Conservation (phyloP, 2,329 filamentous ascomycete genomes). For the Cladophialophora carrionii region DNA sequence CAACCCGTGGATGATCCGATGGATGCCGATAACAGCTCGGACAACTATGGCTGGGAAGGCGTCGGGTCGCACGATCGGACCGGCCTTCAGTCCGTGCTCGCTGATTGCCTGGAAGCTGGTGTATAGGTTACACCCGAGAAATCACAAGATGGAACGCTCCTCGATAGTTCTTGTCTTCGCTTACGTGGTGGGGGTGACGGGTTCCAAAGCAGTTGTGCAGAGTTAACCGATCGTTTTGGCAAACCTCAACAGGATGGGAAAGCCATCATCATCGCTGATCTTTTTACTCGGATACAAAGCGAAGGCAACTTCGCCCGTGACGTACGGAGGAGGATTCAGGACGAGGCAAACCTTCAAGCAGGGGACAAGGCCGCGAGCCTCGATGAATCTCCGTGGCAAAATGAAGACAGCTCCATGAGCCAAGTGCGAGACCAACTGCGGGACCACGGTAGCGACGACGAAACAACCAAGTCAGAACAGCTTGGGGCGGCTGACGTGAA, state of each 20-base stretch:
- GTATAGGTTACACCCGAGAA: slow-evolving; percentile 13
- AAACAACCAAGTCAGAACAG: neutral
- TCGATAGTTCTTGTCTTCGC: neutral
- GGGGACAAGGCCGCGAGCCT: too few relatives aligned
- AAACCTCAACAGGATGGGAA: neutral
- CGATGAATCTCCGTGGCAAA: neutral
- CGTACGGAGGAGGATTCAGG: neutral
- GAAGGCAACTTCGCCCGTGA: neutral
- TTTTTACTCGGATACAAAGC: neutral
- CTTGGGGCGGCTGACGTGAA: neutral
- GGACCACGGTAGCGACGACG: neutral
- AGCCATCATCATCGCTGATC: neutral
- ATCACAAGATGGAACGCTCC: neutral
- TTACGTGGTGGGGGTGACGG: neutral
- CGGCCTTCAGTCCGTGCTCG: slow-evolving; percentile 49
- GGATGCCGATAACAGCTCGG: slow-evolving; percentile 61
- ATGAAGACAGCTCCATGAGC: neutral
- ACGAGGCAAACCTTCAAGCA: neutral
- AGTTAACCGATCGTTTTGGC: neutral
- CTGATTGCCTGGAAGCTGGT: slow-evolving; percentile 41
- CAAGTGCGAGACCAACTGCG: neutral
- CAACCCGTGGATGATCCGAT: slow-evolving; percentile 24
- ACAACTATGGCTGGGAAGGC: slow-evolving; percentile 64
- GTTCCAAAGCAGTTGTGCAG: neutral
- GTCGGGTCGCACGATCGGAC: slow-evolving; percentile 46